These are phyloP conservation scores for Escallonia herrerae DNA, from an alignment of 129 eudicot genomes.

Conservation along the genomic window DNA sequence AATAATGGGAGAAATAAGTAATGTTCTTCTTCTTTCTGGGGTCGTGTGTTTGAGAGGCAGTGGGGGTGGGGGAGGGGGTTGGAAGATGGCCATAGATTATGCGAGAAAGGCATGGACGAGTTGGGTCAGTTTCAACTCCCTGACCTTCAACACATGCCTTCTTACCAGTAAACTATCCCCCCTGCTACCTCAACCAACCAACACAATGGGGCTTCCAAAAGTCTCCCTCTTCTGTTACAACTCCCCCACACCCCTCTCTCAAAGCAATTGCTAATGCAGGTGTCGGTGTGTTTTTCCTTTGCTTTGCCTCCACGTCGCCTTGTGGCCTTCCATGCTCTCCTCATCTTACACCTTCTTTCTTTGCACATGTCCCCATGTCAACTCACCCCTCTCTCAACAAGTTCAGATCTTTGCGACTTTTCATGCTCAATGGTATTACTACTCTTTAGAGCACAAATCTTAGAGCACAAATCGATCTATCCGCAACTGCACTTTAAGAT, in stretches of 20 bases:
- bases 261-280: background rate
- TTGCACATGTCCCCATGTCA: slow-evolving; percentile 6
- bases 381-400: background rate
- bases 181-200: slow-evolving; percentile 1
- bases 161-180: background rate
- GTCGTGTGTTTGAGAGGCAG: background rate
- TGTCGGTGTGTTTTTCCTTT: background rate
- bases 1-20: too few relatives aligned
- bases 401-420: too few relatives aligned
- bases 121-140: slow-evolving; percentile 1
- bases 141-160: background rate
- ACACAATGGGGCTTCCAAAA: background rate
- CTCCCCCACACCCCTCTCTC: background rate
- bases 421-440: too few relatives aligned
- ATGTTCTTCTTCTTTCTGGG: background rate
- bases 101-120: background rate
- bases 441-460: too few relatives aligned
- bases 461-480: too few relatives aligned
- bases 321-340: background rate
- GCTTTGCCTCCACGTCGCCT: background rate
- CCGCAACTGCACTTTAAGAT: too few relatives aligned
- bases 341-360: background rate
- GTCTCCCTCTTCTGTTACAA: background rate
- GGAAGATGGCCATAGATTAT: slow-evolving; percentile 2
- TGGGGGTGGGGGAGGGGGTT: background rate